Percentiles rank a stretch among this genome's conserved stretches.
These are phyloP conservation scores for Zymoseptoria brevis DNA, from an alignment of 2,329 filamentous ascomycete species.

Conservation along the genomic window DNA sequence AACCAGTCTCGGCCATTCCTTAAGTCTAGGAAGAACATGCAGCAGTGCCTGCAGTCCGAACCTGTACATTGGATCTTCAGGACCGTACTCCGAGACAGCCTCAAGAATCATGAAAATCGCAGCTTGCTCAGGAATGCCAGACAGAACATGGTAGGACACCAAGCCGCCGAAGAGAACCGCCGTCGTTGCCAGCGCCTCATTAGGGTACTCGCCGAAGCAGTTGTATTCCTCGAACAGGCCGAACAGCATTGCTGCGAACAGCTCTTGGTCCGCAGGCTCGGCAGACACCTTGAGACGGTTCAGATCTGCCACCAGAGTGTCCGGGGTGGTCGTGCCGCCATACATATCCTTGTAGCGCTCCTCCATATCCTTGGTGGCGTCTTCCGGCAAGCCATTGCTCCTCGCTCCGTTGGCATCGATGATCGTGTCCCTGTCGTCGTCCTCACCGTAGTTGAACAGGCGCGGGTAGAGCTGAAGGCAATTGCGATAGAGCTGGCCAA, in stretches of 20 bases:
- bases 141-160: conserved; percentile 86
- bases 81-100: conserved; percentile 74
- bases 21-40: conserved; percentile 72
- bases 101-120: conserved; percentile 98
- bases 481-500: conserved; percentile 73
- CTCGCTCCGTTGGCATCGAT: conserved; percentile 72
- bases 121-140: conserved; percentile 81
- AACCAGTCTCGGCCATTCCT: conserved; percentile 95
- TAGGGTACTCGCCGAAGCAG: conserved; percentile 88
- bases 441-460: conserved; percentile 92
- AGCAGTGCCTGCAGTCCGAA: conserved; percentile 93
- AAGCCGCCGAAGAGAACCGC: conserved; percentile 85
- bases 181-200: conserved; percentile 92
- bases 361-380: conserved; percentile 87
- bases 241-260: conserved; percentile 98
- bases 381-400: conserved; percentile 70
- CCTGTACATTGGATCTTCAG: conserved; percentile 91
- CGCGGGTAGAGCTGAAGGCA: conserved; percentile 91
- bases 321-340: conserved; percentile 76
- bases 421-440: conserved; percentile 66
- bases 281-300: conserved; percentile 81
- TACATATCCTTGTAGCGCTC: conserved; percentile 99
- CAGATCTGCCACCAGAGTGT: conserved; percentile 75
- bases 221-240: conserved; percentile 95
- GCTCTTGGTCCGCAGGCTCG: conserved; percentile 77